Conservation (phyloP, 1,284 basidiomycete genomes). For the Kalmanozyma brasiliensis region DNA sequence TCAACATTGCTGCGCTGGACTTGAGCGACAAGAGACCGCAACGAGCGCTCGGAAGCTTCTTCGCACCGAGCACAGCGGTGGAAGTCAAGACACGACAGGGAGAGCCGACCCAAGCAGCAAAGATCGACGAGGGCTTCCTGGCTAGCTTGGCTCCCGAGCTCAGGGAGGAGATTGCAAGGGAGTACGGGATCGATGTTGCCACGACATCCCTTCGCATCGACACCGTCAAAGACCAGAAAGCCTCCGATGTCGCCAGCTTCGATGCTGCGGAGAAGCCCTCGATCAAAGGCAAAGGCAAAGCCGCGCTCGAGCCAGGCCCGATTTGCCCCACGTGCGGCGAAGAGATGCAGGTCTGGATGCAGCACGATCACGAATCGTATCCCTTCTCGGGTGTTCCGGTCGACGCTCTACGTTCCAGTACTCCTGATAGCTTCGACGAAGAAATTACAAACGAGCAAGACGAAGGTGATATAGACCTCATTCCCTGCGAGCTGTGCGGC, state of each 20-base stretch:
- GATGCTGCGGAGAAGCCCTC: not conserved
- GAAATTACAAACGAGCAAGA: slow-evolving; percentile 4
- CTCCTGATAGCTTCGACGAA: not conserved
- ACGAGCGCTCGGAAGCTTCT: slow-evolving; percentile 43
- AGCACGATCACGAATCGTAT: slow-evolving; percentile 59
- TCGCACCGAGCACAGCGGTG: slow-evolving; percentile 7
- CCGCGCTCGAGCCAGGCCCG: not conserved
- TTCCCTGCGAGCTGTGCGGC: slow-evolving; percentile 18
- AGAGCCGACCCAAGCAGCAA: not conserved
- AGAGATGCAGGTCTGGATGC: slow-evolving; percentile 52
- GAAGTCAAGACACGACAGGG: not conserved
- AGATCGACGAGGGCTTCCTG: slow-evolving; percentile 46
- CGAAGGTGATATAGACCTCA: not conserved
- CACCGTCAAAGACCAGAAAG: no score
- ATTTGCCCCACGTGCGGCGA: slow-evolving; percentile 33
- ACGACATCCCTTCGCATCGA: no score
- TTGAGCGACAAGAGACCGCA: slow-evolving; percentile 41
- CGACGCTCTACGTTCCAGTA: no score
- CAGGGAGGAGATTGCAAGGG: slow-evolving; percentile 42
- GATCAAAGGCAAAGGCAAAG: slow-evolving; percentile 9
- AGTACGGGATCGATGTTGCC: slow-evolving; percentile 42
- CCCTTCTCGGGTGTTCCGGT: slow-evolving; percentile 43
- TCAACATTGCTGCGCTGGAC: slow-evolving; percentile 61
- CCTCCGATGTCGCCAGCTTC: slow-evolving; percentile 29
- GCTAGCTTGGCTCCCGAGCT: slow-evolving; percentile 43